Evolutionary conservation across 2,329 filamentous ascomycete species (phyloP), one percentile per base, ranked within the genome.

Genomic region (Cryphonectria radicalis): DNA sequence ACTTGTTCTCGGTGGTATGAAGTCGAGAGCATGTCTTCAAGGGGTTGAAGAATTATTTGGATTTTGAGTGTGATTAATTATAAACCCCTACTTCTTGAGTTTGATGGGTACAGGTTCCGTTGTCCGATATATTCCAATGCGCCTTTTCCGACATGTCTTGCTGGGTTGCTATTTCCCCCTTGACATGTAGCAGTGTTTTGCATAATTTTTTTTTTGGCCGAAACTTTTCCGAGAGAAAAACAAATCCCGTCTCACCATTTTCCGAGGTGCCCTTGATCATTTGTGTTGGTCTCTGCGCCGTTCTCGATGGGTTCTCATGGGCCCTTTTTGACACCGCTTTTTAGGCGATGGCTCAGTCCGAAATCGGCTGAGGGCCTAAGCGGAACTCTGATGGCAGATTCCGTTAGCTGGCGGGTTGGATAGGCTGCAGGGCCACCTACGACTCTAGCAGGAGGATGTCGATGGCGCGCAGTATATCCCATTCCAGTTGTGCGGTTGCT

Each of bases 361-460:
- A 43, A n/a, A n/a, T n/a, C 42, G 42, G 19, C 40, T 28, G 28
- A 25, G 17, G 11, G 43, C 37, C 42, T 53, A 17, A 65, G 60
- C 46, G 59, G 42, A n/a, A 28, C 28, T 37, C 43, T 13, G 28
- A 2, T 53, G 59, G 42, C 35, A 59, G 19, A 10, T 67, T 55
- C 43, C 69, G 43, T 17, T 2, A 46, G 35, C 22, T 6, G 14
- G 22, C 42, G n/a, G 13, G 25, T 35, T 22, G 22, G 35, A 17
- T 8, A 50, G 53, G 50, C 17, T 17, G 32, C 11, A 8, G 13
- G 22, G 28, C 2, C 37, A 3, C 19, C 67, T 68, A 69, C 46
- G 63, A 55, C 22, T 66, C 66, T 4, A 69, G 50, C n/a, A 63
- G 32, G 10, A 73, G 59, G 50, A 70, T 67, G n/a, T 73, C 62